These are phyloP conservation scores for Fabrea salina DNA, from an alignment of 169 alveolate species.

Conservation along the genomic window DNA sequence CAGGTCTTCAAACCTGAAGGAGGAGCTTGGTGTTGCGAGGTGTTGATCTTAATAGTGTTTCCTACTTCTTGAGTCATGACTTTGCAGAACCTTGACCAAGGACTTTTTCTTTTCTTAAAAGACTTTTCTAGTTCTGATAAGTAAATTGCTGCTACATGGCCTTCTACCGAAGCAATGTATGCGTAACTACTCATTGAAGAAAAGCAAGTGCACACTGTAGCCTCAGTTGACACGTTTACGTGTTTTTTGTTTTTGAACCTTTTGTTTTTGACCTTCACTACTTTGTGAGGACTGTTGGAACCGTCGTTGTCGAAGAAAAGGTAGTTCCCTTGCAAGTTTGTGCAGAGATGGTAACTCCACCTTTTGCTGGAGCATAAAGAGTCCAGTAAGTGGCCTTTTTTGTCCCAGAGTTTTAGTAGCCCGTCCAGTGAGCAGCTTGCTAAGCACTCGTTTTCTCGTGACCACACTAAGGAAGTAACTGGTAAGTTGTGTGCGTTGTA, in stretches of 20 bases:
- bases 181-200: neutral
- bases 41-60: neutral
- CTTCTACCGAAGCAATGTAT: slow-evolving; percentile 12
- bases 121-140: slow-evolving; percentile 22
- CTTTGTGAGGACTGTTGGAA: slow-evolving; percentile 8
- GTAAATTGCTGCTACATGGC: neutral
- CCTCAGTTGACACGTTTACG: slow-evolving; percentile 11
- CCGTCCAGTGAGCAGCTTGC: neutral
- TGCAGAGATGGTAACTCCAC: slow-evolving; percentile 13
- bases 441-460: too few species aligned
- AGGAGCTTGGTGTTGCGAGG: neutral
- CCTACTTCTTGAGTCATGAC: neutral
- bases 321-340: neutral
- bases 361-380: neutral
- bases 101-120: slow-evolving; percentile 2
- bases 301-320: slow-evolving; percentile 8
- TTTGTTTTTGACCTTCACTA: neutral
- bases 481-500: neutral
- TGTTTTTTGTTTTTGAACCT: slow-evolving; percentile 17
- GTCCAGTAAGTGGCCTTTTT: neutral
- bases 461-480: neutral
- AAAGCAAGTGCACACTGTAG: slow-evolving; percentile 17
- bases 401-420: slow-evolving; percentile 1
- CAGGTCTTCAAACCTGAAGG: neutral
- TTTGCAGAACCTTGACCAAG: neutral